Percentiles rank a stretch among this genome's conserved stretches.
Conservation (phyloP, 2,329 filamentous ascomycete genomes). For the Hypoxylon sp. region DNA sequence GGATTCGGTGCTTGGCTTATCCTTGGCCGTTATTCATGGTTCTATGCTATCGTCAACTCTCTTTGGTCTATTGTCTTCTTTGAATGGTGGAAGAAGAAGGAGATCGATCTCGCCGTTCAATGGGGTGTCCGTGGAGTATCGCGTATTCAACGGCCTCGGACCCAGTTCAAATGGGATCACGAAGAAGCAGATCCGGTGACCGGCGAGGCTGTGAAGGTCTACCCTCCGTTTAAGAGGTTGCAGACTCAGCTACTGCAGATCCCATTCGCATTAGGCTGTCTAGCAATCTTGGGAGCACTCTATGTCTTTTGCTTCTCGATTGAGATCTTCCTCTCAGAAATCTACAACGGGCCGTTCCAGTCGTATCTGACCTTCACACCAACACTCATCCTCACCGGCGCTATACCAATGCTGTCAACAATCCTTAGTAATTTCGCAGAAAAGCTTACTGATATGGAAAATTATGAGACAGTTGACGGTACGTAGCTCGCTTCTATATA, state of each 20-base stretch:
- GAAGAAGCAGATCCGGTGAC: slow-evolving; percentile 84
- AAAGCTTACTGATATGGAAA: slow-evolving; percentile 84
- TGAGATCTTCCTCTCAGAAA: slow-evolving; percentile 95
- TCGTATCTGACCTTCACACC: slow-evolving; percentile 86
- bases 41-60: slow-evolving; percentile 82
- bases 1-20: slow-evolving; percentile 84
- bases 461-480: slow-evolving; percentile 88
- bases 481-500: slow-evolving; percentile 31
- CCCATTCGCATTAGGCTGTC: slow-evolving; percentile 84
- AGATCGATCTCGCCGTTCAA: slow-evolving; percentile 84
- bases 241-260: slow-evolving; percentile 83
- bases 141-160: slow-evolving; percentile 80
- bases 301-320: slow-evolving; percentile 91
- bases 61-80: slow-evolving; percentile 93
- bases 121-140: slow-evolving; percentile 92
- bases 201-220: slow-evolving; percentile 81
- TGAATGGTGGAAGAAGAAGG: slow-evolving; percentile 96
- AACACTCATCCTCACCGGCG: slow-evolving; percentile 85
- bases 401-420: slow-evolving; percentile 82
- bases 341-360: slow-evolving; percentile 92
- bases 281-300: slow-evolving; percentile 79
- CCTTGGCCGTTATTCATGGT: slow-evolving; percentile 84
- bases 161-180: slow-evolving; percentile 83
- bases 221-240: slow-evolving; percentile 80
- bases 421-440: slow-evolving; percentile 83